Evolutionary conservation across 2,329 filamentous ascomycete species (phyloP).

Genomic region (Knufia fluminis): DNA sequence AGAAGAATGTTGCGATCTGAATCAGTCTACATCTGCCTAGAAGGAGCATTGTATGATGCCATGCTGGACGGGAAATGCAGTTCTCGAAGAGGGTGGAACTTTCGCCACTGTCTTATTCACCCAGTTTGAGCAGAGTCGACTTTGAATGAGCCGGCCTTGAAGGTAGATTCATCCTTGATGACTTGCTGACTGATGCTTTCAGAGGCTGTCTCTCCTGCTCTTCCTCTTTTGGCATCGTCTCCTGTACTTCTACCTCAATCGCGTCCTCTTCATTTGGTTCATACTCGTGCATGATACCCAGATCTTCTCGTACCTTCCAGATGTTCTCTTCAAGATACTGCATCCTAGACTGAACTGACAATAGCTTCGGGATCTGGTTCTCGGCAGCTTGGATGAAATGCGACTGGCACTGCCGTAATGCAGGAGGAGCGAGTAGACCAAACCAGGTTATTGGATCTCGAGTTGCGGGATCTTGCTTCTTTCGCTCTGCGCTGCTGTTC

Average conservation of each 20-base stretch:
- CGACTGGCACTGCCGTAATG: slow-evolving; percentile 36
- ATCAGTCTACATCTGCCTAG: too few relatives aligned
- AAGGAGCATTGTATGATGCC: too few relatives aligned
- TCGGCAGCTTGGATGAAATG: slow-evolving; percentile 35
- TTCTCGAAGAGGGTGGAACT: too few relatives aligned
- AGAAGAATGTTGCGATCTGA: not conserved
- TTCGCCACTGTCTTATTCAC: slow-evolving; percentile 1
- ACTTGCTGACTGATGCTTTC: not conserved
- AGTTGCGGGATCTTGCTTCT: slow-evolving; percentile 25
- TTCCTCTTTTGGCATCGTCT: not conserved
- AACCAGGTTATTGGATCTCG: slow-evolving; percentile 41
- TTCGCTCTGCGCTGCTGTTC: not conserved
- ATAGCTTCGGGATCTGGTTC: slow-evolving; percentile 29
- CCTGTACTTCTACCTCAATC: not conserved
- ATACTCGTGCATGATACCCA: slow-evolving; percentile 8
- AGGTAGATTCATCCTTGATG: not conserved
- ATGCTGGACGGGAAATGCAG: too few relatives aligned
- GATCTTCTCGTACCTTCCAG: slow-evolving; percentile 11
- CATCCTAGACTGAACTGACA: slow-evolving; percentile 33
- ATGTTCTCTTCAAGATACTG: slow-evolving; percentile 33
- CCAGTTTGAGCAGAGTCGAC: slow-evolving; percentile 4
- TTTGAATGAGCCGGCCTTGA: slow-evolving; percentile 1
- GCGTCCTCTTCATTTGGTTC: slow-evolving; percentile 2
- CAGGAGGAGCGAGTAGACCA: slow-evolving; percentile 38
- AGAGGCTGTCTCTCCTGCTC: not conserved